Conservation (phyloP, 371 early-diverging fungal genomes). For the Mortierella sp. region DNA sequence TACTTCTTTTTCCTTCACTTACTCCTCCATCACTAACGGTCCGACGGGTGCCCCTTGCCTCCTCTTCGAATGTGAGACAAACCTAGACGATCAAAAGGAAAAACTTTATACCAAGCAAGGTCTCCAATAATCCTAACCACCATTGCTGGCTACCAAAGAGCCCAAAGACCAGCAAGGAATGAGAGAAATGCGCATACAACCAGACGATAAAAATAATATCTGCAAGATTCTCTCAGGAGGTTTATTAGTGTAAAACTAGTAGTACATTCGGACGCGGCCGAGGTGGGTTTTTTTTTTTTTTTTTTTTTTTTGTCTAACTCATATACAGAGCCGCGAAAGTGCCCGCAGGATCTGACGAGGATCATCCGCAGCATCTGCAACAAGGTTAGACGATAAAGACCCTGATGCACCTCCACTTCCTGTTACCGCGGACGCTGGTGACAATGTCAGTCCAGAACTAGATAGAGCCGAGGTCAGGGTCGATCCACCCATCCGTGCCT, state of each 20-base stretch:
- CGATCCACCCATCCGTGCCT: not conserved
- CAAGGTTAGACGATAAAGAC: slow-evolving; percentile 1
- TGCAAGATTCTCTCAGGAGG: not conserved
- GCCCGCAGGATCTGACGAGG: slow-evolving; percentile 46
- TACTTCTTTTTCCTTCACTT: not conserved
- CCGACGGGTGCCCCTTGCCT: too few species aligned
- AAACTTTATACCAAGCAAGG: too few species aligned
- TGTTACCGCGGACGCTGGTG: slow-evolving; percentile 4
- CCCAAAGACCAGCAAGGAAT: not conserved
- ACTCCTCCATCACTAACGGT: not conserved
- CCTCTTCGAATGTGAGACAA: too few species aligned
- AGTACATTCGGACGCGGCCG: not conserved
- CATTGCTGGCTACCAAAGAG: too few species aligned
- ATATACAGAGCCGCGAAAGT: slow-evolving; percentile 44
- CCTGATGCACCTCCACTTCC: not conserved
- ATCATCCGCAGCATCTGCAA: slow-evolving; percentile 28
- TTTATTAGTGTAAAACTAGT: not conserved
- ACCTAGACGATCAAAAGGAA: too few species aligned
- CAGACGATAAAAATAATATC: too few species aligned
- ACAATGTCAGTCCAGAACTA: slow-evolving; percentile 3
- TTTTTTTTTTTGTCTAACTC: slow-evolving; percentile 11
- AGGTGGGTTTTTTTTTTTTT: not conserved
- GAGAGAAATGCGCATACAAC: not conserved
- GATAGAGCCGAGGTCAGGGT: slow-evolving; percentile 1
- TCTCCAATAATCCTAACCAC: too few species aligned